Evolutionary conservation across 164 flowering plant genomes (phyloP).

Genomic region (Berberis thunbergii): DNA sequence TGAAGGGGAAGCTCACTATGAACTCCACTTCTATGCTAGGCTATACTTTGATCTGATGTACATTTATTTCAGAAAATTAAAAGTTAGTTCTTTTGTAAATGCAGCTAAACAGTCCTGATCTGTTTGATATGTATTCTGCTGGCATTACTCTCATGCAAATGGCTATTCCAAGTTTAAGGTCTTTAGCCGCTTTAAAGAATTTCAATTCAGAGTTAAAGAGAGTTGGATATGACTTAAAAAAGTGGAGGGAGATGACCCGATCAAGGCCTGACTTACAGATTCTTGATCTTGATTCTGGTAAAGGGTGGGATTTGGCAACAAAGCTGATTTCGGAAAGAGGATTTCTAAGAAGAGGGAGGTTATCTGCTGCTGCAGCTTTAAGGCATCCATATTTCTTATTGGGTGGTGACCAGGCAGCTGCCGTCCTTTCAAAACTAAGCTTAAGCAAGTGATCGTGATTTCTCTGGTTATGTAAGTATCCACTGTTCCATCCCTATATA

Average conservation of each 20-base stretch:
- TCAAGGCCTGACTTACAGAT: constrained; percentile 59
- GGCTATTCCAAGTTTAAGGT: constrained; percentile 79
- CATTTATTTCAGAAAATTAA: too few species aligned
- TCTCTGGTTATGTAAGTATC: constrained; percentile 17
- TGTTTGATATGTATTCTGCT: constrained; percentile 94
- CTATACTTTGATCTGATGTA: too few species aligned
- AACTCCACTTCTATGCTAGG: too few species aligned
- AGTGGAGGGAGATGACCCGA: constrained; percentile 76
- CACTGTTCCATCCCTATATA: neutral
- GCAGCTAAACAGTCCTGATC: constrained; percentile 97
- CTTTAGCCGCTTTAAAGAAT: constrained; percentile 69
- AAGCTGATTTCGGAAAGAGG: constrained; percentile 88
- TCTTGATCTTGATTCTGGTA: constrained; percentile 70
- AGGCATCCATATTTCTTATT: constrained; percentile 95
- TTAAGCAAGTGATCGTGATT: constrained; percentile 30
- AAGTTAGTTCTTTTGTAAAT: constrained; percentile 6
- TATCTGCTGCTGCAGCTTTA: constrained; percentile 90
- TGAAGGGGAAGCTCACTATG: too few species aligned
- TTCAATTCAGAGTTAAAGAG: constrained; percentile 68
- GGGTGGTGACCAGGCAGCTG: constrained; percentile 93
- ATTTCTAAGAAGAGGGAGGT: constrained; percentile 63
- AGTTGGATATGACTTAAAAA: constrained; percentile 60
- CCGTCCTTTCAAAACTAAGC: constrained; percentile 76
- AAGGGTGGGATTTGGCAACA: constrained; percentile 85
- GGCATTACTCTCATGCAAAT: constrained; percentile 90